These are phyloP conservation scores for Tolypocladium tropicale DNA, from an alignment of 2,329 filamentous ascomycete genomes.

Conservation along the genomic window DNA sequence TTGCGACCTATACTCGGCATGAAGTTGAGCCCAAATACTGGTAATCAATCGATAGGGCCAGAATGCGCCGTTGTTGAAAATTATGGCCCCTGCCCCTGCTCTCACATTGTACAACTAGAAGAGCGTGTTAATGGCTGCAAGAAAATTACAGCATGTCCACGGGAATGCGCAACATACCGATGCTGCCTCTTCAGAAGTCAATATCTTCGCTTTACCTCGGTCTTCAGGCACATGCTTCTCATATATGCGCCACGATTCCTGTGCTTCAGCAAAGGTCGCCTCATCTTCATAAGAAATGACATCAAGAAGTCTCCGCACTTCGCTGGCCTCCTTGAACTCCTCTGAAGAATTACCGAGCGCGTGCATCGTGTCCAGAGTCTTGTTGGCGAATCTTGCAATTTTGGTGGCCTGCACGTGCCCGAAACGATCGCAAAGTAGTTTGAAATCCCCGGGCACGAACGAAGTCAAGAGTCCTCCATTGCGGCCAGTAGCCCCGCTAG, in stretches of 20 bases:
- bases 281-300: conserved; percentile 11
- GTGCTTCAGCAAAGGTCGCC: conserved; percentile 3
- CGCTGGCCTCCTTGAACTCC: conserved; percentile 6
- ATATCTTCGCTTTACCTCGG: not conserved
- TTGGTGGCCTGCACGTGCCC: conserved; percentile 25
- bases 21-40: conserved; percentile 25
- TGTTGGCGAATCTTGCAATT: conserved; percentile 30
- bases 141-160: not conserved
- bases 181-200: not conserved
- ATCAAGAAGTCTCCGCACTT: conserved; percentile 10
- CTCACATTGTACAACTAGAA: conserved; percentile 13
- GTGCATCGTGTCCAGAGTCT: conserved; percentile 19
- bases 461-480: conserved; percentile 18
- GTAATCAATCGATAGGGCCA: conserved; percentile 39
- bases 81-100: conserved; percentile 17
- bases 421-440: conserved; percentile 15
- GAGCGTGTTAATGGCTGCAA: not conserved
- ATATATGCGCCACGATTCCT: not conserved
- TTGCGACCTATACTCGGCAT: conserved; percentile 14
- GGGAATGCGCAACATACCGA: not conserved
- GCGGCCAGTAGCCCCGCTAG: conserved; percentile 19
- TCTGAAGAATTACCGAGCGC: conserved; percentile 8
- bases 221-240: conserved; percentile 11
- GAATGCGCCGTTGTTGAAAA: conserved; percentile 26
- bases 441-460: conserved; percentile 27